phyloP scores from a whole-genome alignment of 208 protist species.

The Crithidia acanthocephali region DNA sequence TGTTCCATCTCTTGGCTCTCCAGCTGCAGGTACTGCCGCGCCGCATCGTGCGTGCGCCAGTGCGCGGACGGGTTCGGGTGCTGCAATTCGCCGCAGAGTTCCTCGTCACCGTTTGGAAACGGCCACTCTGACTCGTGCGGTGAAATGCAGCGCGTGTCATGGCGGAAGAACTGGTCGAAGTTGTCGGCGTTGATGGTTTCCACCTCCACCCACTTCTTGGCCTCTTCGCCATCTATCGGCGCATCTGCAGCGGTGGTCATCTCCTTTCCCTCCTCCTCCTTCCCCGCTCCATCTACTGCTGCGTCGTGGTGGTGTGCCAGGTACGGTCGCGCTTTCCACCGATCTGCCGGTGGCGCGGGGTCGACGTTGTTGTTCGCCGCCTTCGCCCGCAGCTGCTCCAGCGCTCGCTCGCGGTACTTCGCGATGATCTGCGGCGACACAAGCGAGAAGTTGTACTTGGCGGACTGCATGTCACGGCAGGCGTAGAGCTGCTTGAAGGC shows the following conservation, averaged over 20 bases:
- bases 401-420: constrained; percentile 27
- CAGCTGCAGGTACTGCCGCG: constrained; percentile 17
- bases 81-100: constrained; percentile 28
- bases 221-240: not conserved
- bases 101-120: constrained; percentile 26
- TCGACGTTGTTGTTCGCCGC: constrained; percentile 24
- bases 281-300: no score
- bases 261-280: not conserved
- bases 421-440: constrained; percentile 32
- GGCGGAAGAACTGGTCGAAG: constrained; percentile 39
- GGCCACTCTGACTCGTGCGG: constrained; percentile 21
- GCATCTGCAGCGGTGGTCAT: not conserved
- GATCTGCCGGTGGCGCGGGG: constrained; percentile 11
- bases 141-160: constrained; percentile 30
- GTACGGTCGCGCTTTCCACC: constrained; percentile 26
- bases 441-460: constrained; percentile 68
- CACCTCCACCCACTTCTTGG: constrained; percentile 23
- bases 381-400: constrained; percentile 15
- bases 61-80: constrained; percentile 35
- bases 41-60: constrained; percentile 36
- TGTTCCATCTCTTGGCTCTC: constrained; percentile 2
- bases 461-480: constrained; percentile 46
- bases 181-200: constrained; percentile 36
- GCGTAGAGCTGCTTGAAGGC: constrained; percentile 63
- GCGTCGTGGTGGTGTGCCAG: constrained; percentile 20